Evolutionary conservation across 2,329 filamentous ascomycete genomes (phyloP), one percentile per base, ranked within the genome.

Genomic region (Sarocladium oryzae): DNA sequence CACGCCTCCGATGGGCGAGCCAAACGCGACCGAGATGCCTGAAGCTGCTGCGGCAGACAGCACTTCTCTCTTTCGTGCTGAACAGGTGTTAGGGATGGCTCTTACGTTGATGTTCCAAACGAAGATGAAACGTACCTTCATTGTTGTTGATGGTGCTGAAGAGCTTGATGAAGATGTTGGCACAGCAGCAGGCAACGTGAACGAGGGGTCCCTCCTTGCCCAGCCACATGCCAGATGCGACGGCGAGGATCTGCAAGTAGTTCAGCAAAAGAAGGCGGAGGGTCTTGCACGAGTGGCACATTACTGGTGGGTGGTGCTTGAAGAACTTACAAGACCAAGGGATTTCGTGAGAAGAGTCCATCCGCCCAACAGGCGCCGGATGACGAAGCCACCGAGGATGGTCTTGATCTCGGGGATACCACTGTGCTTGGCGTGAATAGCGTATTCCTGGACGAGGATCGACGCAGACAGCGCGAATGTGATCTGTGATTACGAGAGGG

Each of bases 371-470:
- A 97, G 95, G 53, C 85, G 81, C 54, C 85, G 80, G 55, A 99
- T 96, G 28, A 99, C 85, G 66, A 96, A 96, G 5, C 92, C 92
- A 36, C 92, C 92, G 51, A 99, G 73, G 8, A 99, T 82, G 2
- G 91, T 96, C 75, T 99, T 99, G 70, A 99, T 95, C 73, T 99
- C 92, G 5, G 92, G 90, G 59, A 99, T 96, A 69, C 92, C 92
- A 65, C 89, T 96, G 63, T 97, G 92, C 65, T 88, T 92, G 45
- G 92, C 92, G 68, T 96, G 89, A 4, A 87, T 76, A 21, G 89
- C 89, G 67, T 91, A 97, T 59, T 86, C 82, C 60, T 86, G 82
- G 13, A 97, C 91, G 51, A 97, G 72, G 50, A 91, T 64, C 50
- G 86, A 88, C 9, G 93, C 89, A 53, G 78, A 81, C 33, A 82